Percentiles rank a stretch among this genome's conserved stretches.
Conservation (phyloP, 192 early-diverging fungal genomes). For the Backusella luteola region DNA sequence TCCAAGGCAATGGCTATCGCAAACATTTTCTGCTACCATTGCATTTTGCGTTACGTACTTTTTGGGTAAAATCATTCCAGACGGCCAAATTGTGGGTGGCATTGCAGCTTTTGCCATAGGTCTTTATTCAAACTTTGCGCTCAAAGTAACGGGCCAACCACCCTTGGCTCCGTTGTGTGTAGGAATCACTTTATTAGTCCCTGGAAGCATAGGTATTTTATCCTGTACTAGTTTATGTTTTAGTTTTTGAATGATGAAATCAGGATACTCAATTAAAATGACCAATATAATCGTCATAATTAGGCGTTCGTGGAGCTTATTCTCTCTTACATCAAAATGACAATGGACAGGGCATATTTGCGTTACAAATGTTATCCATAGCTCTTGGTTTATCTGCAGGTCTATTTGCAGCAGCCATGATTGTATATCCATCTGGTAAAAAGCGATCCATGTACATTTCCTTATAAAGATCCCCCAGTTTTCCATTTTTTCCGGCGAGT, state of each 20-base stretch:
- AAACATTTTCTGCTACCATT: conserved; percentile 17
- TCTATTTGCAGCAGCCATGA: conserved; percentile 29
- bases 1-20: conserved; percentile 33
- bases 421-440: conserved; percentile 31
- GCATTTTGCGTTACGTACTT: conserved; percentile 22
- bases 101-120: conserved; percentile 33
- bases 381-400: conserved; percentile 19
- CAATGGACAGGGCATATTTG: conserved; percentile 10
- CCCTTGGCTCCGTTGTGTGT: conserved; percentile 78
- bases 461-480: conserved; percentile 4
- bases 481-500: background rate
- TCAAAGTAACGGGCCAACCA: conserved; percentile 27
- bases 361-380: conserved; percentile 28
- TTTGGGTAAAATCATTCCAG: conserved; percentile 25
- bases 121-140: conserved; percentile 33
- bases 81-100: conserved; percentile 27
- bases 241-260: background rate
- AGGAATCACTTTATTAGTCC: conserved; percentile 80
- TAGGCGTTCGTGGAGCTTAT: conserved; percentile 33
- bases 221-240: background rate
- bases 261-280: background rate
- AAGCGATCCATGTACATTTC: conserved; percentile 30
- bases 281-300: background rate
- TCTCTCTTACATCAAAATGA: conserved; percentile 26
- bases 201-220: conserved; percentile 59